Base-by-base conservation (phyloP, 257 asterid species). In the Ballota nigra region DNA sequence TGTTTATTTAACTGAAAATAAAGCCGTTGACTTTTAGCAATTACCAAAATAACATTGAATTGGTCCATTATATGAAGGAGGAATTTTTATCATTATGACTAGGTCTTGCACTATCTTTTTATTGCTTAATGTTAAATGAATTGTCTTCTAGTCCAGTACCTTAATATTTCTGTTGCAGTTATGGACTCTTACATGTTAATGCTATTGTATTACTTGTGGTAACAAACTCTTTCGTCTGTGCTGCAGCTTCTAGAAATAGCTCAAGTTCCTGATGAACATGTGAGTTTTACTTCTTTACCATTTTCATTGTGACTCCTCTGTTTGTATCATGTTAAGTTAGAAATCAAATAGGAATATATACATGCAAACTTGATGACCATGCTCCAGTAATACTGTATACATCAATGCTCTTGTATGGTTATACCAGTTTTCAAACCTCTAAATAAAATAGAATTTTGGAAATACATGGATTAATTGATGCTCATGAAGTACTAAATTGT, bases 241-340 rank as follows among this genome's bases (percentile, higher is more conserved):
- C 38, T 87, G 79, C 97, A 95, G 99, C 96, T 95, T 47, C 89
- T 95, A 84, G 98, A 95, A 83, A 92, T 95, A 53, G 99, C 99
- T 22, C 99, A 95, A 85, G 99, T 95, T 68, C 81, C 99, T 63
- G 98, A 95, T 78, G 88, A 86, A 86, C 90, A 92, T 73, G 99
- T 95, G 79, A 86, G 96, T 38, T 53, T 66, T 76, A 8, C 47
- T 63, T 59, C 78, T 70, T 67, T 13, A 1, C n/a, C 66, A 60
- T 12, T 34, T 64, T 24, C 61, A 22, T 63, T 45, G 4, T 61
- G 23, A 22, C 16, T 16, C 12, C 8, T 16, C 34, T 71, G 51
- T 26, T 16, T 49, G 62, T 7, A 28, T 59, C 55, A 28, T 77
- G 31, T 53, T 62, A 68, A 31, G 26, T 19, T 36, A 26, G 8